Conservation (phyloP, 495 filamentous ascomycete genomes). For the Aspergillus taichungensis region DNA sequence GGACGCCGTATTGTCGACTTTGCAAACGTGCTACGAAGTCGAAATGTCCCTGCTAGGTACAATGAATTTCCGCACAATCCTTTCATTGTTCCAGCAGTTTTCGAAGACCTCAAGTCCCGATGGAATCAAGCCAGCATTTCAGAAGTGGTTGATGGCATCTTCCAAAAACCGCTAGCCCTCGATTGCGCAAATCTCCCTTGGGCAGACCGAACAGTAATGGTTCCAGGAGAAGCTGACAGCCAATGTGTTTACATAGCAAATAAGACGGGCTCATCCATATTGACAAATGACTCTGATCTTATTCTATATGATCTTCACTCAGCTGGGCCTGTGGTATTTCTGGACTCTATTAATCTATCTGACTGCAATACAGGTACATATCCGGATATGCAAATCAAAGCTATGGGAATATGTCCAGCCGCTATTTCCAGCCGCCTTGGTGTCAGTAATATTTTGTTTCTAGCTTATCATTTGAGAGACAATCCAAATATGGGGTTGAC, state of each 20-base stretch:
- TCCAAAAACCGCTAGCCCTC: neutral
- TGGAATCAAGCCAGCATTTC: conserved; percentile 24
- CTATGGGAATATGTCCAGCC: conserved; percentile 25
- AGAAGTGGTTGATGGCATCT: conserved; percentile 3
- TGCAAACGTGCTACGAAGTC: conserved; percentile 19
- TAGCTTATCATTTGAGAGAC: conserved; percentile 28
- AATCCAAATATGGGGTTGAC: conserved; percentile 15
- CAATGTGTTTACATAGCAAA: conserved; percentile 53
- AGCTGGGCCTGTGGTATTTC: conserved; percentile 48
- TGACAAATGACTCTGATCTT: conserved; percentile 72
- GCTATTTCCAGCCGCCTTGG: conserved; percentile 32
- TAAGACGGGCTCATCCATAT: conserved; percentile 39
- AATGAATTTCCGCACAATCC: conserved; percentile 43
- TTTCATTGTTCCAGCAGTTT: conserved; percentile 60
- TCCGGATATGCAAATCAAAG: conserved; percentile 19
- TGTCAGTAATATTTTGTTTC: conserved; percentile 17
- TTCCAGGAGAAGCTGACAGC: conserved; percentile 63
- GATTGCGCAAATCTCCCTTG: conserved; percentile 29
- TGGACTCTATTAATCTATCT: conserved; percentile 38
- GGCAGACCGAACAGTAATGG: conserved; percentile 41
- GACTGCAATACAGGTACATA: conserved; percentile 10
- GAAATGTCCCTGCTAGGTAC: conserved; percentile 16
- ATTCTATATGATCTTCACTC: conserved; percentile 56
- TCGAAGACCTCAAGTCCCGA: conserved; percentile 46
- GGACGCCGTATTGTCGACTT: conserved; percentile 5